These are phyloP conservation scores for Lactarius trivialis DNA, from an alignment of 768 basidiomycete species.

Conservation along the genomic window DNA sequence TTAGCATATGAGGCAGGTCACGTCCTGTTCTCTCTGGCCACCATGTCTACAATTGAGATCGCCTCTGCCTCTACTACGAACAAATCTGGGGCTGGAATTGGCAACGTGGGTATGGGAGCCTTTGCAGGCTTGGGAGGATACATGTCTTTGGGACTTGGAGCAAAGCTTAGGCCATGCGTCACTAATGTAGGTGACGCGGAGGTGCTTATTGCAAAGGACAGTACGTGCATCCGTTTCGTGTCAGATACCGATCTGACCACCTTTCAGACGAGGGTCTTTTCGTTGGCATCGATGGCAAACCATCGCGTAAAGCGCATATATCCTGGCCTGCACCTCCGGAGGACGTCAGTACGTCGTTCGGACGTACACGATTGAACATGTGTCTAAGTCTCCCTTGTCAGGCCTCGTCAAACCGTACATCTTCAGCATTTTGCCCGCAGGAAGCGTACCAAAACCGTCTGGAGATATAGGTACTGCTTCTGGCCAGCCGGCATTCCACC, in stretches of 20 bases:
- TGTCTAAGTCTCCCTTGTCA: slow-evolving; percentile 27
- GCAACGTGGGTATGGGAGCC: slow-evolving; percentile 58
- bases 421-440: slow-evolving; percentile 66
- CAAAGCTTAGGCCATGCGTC: slow-evolving; percentile 62
- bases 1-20: slow-evolving; percentile 81
- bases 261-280: slow-evolving; percentile 59
- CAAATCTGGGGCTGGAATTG: slow-evolving; percentile 36
- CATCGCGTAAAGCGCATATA: slow-evolving; percentile 43
- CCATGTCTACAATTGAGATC: slow-evolving; percentile 52
- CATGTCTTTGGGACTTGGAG: slow-evolving; percentile 75
- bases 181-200: slow-evolving; percentile 53
- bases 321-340: slow-evolving; percentile 80
- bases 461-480: slow-evolving; percentile 26
- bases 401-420: slow-evolving; percentile 75
- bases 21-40: slow-evolving; percentile 62
- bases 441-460: slow-evolving; percentile 41
- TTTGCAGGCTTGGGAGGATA: slow-evolving; percentile 77
- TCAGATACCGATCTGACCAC: slow-evolving; percentile 1
- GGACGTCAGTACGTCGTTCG: slow-evolving; percentile 51
- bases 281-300: slow-evolving; percentile 53
- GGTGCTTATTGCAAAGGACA: slow-evolving; percentile 68
- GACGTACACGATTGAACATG: neutral
- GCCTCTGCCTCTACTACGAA: slow-evolving; percentile 32
- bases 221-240: slow-evolving; percentile 39
- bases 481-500: slow-evolving; percentile 36